phyloP scores from a whole-genome alignment of 1,139 yeast species.

The Spathaspora sp. region DNA sequence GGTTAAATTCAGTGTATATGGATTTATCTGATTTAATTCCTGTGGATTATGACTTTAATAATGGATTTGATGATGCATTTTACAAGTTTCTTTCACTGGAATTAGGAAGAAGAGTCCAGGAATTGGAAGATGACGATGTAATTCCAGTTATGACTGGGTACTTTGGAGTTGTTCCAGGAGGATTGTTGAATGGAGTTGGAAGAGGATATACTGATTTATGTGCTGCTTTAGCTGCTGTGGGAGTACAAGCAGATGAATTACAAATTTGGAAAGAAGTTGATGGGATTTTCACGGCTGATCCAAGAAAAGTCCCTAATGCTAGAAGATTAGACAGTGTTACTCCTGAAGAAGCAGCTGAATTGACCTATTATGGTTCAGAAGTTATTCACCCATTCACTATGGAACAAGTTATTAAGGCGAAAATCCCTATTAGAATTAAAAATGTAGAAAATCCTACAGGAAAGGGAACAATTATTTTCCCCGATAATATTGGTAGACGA shows the following conservation, averaged over 20 bases:
- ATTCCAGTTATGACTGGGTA: constrained; percentile 95
- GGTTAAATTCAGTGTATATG: constrained; percentile 71
- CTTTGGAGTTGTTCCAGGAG: constrained; percentile 94
- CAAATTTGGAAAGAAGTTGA: constrained; percentile 99
- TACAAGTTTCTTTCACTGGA: constrained; percentile 61
- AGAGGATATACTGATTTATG: constrained; percentile 97
- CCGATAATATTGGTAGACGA: constrained; percentile 79
- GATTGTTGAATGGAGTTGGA: constrained; percentile 87
- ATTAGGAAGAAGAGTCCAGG: constrained; percentile 54
- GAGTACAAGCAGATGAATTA: constrained; percentile 84
- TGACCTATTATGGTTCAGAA: constrained; percentile 96
- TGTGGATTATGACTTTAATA: constrained; percentile 50
- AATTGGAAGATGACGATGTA: constrained; percentile 39
- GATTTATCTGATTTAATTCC: constrained; percentile 77
- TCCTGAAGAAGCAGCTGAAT: constrained; percentile 97
- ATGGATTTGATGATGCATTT: constrained; percentile 64
- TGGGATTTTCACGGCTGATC: constrained; percentile 98
- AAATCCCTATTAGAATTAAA: constrained; percentile 93
- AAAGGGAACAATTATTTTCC: constrained; percentile 88
- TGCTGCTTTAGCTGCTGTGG: constrained; percentile 96
- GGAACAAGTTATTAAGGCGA: constrained; percentile 97
- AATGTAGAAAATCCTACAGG: constrained; percentile 93
- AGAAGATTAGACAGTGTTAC: constrained; percentile 83
- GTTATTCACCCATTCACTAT: constrained; percentile 98
- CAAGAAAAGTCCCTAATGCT: constrained; percentile 91